A percentile compares a stretch with the other conserved stretches of the same genome.
These are phyloP conservation scores for Flaveria floridana DNA, from an alignment of 140 eudicot species.

Conservation along the genomic window DNA sequence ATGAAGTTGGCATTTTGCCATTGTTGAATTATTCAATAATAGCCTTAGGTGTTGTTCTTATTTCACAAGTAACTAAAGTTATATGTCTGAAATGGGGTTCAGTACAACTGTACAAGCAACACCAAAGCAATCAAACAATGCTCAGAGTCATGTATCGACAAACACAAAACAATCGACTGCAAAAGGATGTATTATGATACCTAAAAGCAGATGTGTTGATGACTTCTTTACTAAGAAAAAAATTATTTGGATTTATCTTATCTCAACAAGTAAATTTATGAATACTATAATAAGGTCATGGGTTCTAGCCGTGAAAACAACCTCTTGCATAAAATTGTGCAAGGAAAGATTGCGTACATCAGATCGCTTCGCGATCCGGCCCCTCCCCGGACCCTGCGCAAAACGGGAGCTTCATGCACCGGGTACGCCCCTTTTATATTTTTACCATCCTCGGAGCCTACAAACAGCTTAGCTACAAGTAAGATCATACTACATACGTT, in stretches of 20 bases:
- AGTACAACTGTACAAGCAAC: background rate
- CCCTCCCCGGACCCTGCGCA: too few species aligned
- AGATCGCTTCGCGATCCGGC: too few species aligned
- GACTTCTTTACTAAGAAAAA: background rate
- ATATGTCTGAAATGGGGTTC: background rate
- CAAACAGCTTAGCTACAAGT: too few species aligned
- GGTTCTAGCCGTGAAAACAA: too few species aligned
- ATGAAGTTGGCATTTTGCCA: background rate
- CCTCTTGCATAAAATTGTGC: too few species aligned
- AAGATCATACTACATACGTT: too few species aligned
- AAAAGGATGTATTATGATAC: background rate
- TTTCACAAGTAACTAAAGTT: background rate
- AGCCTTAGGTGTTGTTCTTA: background rate
- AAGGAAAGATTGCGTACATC: too few species aligned
- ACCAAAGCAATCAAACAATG: background rate
- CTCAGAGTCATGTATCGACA: too few species aligned
- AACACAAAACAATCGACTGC: background rate
- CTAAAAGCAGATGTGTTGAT: background rate
- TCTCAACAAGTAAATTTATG: background rate
- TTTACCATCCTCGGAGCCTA: too few species aligned
- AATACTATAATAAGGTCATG: too few species aligned
- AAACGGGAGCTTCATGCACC: too few species aligned
- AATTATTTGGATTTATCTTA: background rate
- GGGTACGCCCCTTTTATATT: too few species aligned
- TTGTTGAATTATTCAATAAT: background rate